Conservation (phyloP, 164 flowering plant species). For the Umbellularia californica region DNA sequence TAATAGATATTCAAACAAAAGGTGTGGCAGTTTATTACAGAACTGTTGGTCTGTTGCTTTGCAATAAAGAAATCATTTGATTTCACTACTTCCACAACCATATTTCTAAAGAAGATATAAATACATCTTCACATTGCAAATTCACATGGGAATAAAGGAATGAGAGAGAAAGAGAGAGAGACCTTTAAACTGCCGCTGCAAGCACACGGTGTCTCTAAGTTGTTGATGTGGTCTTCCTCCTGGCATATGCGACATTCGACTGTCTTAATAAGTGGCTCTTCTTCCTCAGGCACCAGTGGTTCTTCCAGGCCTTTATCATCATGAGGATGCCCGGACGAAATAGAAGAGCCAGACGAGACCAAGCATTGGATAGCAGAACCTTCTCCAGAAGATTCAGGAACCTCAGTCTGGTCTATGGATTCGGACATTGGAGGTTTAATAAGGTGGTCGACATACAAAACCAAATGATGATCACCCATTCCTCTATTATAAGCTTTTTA, state of each 20-base stretch:
- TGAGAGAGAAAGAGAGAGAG: background rate
- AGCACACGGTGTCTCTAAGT: slow-evolving; percentile 61
- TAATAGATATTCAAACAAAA: background rate
- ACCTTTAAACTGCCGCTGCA: slow-evolving; percentile 81
- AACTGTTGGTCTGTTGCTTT: background rate
- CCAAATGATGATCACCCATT: slow-evolving; percentile 61
- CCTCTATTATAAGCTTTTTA: background rate
- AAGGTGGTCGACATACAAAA: slow-evolving; percentile 47
- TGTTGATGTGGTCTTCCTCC: slow-evolving; percentile 54
- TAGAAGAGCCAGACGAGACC: slow-evolving; percentile 12
- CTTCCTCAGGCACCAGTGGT: slow-evolving; percentile 27
- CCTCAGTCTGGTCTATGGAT: slow-evolving; percentile 23
- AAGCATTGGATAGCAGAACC: slow-evolving; percentile 19
- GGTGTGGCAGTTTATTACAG: background rate
- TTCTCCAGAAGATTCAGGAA: slow-evolving; percentile 27
- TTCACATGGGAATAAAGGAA: background rate
- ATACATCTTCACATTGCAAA: too few relatives aligned
- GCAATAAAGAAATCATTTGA: background rate
- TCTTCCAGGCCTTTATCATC: slow-evolving; percentile 20
- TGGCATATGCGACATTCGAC: slow-evolving; percentile 76
- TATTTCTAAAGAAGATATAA: background rate
- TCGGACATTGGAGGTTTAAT: slow-evolving; percentile 32
- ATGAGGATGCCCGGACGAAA: background rate
- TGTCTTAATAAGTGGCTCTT: slow-evolving; percentile 43
- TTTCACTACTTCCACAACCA: too few relatives aligned